These are phyloP conservation scores for Aphanocladium album DNA, from an alignment of 2,329 filamentous ascomycete species.

Conservation along the genomic window DNA sequence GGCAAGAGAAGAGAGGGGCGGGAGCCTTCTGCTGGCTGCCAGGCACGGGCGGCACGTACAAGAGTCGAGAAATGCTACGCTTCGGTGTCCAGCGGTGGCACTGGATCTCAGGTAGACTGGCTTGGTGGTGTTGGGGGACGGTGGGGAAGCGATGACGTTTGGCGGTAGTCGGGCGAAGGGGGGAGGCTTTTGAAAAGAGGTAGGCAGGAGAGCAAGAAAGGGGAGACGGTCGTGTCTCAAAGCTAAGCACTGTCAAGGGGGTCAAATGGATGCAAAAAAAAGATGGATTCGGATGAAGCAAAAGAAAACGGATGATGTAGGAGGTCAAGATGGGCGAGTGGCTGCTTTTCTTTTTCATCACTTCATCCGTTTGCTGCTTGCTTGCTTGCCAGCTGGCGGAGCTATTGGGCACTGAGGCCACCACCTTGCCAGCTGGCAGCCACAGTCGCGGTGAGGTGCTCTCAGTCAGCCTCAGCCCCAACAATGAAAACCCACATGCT, in stretches of 20 bases:
- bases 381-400: neutral
- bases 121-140: slow-evolving; percentile 18
- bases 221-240: neutral
- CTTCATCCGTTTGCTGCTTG: neutral
- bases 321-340: neutral
- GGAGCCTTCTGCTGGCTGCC: neutral
- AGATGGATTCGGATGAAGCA: neutral
- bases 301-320: neutral
- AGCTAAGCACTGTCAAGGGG: neutral
- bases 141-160: slow-evolving; percentile 27
- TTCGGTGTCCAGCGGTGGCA: slow-evolving; percentile 4
- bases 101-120: slow-evolving; percentile 24
- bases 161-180: slow-evolving; percentile 16
- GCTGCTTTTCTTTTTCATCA: neutral
- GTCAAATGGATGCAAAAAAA: neutral
- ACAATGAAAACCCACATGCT: neutral
- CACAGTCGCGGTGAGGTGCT: neutral
- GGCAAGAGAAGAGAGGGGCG: neutral
- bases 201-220: neutral
- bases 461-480: slow-evolving; percentile 7
- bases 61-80: slow-evolving; percentile 8
- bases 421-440: neutral
- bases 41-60: slow-evolving; percentile 8
- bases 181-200: neutral
- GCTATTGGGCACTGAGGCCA: neutral